Evolutionary conservation across 78 protist species (phyloP), one percentile per base, ranked within the genome.

Genomic region (Pigoraptor vietnamica): DNA sequence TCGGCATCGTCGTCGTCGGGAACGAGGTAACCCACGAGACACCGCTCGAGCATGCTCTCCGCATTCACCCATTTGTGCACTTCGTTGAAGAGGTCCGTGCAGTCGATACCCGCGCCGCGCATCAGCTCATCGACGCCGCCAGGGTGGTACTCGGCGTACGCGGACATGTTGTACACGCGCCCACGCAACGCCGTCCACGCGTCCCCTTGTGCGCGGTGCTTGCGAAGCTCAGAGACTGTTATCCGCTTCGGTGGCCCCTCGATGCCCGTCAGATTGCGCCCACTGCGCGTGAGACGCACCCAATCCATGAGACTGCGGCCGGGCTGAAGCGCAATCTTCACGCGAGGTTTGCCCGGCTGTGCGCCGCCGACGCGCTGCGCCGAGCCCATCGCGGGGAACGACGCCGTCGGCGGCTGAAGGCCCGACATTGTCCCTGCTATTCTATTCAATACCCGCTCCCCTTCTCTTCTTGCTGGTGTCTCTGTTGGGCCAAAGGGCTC

Each of bases 181-280:
- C 98, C 98, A 34, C 92, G 92, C 9, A 94, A 82, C 21, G 91
- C 96, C 40, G 93, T 92, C 98, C 98, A 96, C 21, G 95, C 93
- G 82, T 95, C 95, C 35, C 67, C n/a, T 6, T 24, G 33, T 24
- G 91, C 19, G 34, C 32, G 6, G 90, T 96, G 97, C 81, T 87
- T 23, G 40, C 89, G 67, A 0, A 95, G n/a, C 37, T 95, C 95
- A 24, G 67, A 40, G 24, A 86, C 19, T 10, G 91, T 89, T 33
- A 89, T 32, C n/a, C 91, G 56, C 21, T 29, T 33, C 2, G 2
- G 37, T 32, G 34, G 29, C 1, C 39, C 23, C 81, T 37, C 82
- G 23, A 40, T 10, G 29, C 23, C 84, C 21, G 39, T 32, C 84
- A 89, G 81, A 35, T 35, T 24, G 88, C 9, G 35, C 35, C 37